Base-by-base conservation (phyloP, 2,329 filamentous ascomycete species). In the Apiospora malaysiana region DNA sequence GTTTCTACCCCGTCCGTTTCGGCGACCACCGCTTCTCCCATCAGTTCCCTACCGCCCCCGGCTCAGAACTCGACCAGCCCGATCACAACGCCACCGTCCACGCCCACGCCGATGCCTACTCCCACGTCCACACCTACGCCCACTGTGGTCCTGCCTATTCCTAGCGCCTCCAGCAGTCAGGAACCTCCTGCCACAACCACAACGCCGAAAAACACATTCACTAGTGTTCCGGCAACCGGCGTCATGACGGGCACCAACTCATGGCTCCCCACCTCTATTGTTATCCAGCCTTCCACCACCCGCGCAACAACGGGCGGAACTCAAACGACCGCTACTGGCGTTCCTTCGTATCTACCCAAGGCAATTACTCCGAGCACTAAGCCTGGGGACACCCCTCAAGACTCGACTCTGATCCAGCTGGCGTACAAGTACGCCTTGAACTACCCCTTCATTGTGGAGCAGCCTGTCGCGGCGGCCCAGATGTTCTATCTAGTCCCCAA, bases 371-470 rank as follows among this genome's bases (percentile, higher is more conserved):
- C 94, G 10, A 88, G 88, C 70, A 88, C 88, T 42, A 85, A 88
- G 67, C 84, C 86, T 25, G 75, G 79, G 12, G 72, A 83, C 5
- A 80, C 85, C 23, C 92, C 93, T 0, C 82, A 85, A 4, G 92
- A 93, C 75, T 90, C 89, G 0, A 90, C 89, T 4, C 82, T 93
- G 75, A 91, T 97, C 75, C 94, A 97, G 79, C 87, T 98, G 73
- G 96, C 93, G 45, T 98, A 98, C 87, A 85, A 89, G 69, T 92
- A 90, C 78, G 88, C 89, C 1, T 87, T 97, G 75, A 95, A 97
- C 83, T 99, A 96, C 81, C 84, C 88, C 10, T 97, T 97, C 78
- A 93, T 98, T 40, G 91, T 92, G 14, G 85, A 84, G 27, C 90
- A 92, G 73, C 86, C 90, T 18, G 86, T 91, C 74, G 93, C 94